These are phyloP conservation scores for Pseudozyma thailandica DNA, from an alignment of 1,284 basidiomycete species.

Conservation along the genomic window DNA sequence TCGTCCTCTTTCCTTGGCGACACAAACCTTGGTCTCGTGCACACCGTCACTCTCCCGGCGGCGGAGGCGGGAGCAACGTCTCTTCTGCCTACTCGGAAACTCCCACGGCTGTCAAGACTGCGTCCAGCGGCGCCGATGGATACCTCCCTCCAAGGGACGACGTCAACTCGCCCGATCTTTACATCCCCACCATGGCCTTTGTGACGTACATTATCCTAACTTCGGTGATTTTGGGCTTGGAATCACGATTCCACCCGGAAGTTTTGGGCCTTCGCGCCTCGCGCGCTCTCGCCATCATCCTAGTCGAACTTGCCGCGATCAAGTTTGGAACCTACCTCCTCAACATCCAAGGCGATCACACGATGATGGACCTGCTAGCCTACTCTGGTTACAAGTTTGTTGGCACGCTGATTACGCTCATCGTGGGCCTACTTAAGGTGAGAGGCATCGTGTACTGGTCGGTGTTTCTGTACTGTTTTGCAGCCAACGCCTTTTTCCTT, in stretches of 20 bases:
- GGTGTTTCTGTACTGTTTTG: slow-evolving; percentile 84
- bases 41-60: slow-evolving; percentile 50
- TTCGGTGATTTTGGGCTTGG: slow-evolving; percentile 80
- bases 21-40: slow-evolving; percentile 72
- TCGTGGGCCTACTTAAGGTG: slow-evolving; percentile 51
- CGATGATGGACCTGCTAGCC: slow-evolving; percentile 72
- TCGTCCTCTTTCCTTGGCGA: slow-evolving; percentile 95
- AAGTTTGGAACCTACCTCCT: slow-evolving; percentile 90
- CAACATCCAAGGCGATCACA: slow-evolving; percentile 80
- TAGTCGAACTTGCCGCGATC: slow-evolving; percentile 82
- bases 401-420: slow-evolving; percentile 62
- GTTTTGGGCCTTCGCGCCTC: slow-evolving; percentile 87
- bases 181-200: slow-evolving; percentile 95
- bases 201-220: slow-evolving; percentile 95
- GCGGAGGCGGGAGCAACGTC: slow-evolving; percentile 16
- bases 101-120: slow-evolving; percentile 18
- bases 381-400: slow-evolving; percentile 99
- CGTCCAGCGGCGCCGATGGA: slow-evolving; percentile 38
- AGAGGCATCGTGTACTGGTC: slow-evolving; percentile 75
- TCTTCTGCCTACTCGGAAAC: slow-evolving; percentile 34
- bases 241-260: slow-evolving; percentile 86
- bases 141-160: slow-evolving; percentile 92
- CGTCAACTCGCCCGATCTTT: slow-evolving; percentile 93
- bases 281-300: slow-evolving; percentile 73
- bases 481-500: slow-evolving; percentile 92